Conservation (phyloP, 1,284 basidiomycete species). For the Coniophora puteana region DNA sequence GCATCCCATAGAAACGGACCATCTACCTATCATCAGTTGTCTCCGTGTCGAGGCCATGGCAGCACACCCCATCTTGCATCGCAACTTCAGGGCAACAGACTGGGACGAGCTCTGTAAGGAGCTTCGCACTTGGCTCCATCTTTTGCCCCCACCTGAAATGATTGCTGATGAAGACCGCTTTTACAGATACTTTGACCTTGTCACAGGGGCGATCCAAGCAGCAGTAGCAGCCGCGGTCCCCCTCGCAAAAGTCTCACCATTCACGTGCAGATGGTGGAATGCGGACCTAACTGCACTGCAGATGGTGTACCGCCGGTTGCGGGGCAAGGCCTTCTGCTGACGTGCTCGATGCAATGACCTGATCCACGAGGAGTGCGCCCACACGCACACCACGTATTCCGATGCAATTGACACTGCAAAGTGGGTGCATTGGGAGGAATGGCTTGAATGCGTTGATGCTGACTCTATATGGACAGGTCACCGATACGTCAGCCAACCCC, state of each 20-base stretch:
- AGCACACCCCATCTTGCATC: background rate
- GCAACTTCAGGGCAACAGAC: conserved; percentile 17
- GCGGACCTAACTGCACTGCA: conserved; percentile 18
- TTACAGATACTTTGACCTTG: no score
- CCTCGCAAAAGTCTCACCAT: no score
- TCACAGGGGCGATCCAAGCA: no score
- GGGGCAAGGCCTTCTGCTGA: conserved; percentile 8
- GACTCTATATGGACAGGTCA: background rate
- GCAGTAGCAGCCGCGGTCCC: no score
- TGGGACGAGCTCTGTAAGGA: no score
- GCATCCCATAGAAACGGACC: background rate
- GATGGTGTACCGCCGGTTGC: conserved; percentile 12
- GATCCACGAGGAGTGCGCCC: background rate
- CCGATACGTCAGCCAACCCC: background rate
- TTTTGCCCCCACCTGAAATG: no score
- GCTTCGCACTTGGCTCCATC: no score
- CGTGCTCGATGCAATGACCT: background rate
- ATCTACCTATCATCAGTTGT: conserved; percentile 1
- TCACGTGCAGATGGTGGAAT: conserved; percentile 25
- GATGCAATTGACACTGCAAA: background rate
- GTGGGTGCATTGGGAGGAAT: background rate
- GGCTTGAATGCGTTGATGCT: background rate
- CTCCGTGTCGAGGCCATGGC: background rate
- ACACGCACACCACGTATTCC: background rate
- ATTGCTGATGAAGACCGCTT: no score